Evolutionary conservation across 129 eudicot species (phyloP).

Genomic region (carrot (Daucus carota)): DNA sequence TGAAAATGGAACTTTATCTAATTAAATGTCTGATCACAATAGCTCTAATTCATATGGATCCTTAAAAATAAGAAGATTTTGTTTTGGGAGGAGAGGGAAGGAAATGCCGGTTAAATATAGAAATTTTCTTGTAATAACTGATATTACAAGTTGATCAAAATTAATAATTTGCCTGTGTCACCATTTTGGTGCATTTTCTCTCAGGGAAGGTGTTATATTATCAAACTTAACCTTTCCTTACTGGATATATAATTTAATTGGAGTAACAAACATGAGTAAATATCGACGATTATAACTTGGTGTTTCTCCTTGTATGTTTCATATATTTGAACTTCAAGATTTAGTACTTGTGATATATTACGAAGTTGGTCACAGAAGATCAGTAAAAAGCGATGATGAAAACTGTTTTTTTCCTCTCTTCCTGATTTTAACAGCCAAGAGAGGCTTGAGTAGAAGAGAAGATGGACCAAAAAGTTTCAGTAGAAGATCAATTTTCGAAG

Average conservation of each 20-base stretch:
- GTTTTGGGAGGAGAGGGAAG: not conserved
- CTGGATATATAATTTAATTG: not conserved
- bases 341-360: not conserved
- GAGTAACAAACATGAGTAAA: not conserved
- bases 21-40: not conserved
- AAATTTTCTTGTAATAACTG: not conserved
- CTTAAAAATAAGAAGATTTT: not conserved
- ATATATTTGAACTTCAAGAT: not conserved
- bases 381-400: not conserved
- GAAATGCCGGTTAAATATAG: too few relatives aligned
- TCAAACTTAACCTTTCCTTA: too few relatives aligned
- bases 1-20: too few relatives aligned
- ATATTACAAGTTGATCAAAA: not conserved
- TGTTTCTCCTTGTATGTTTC: not conserved
- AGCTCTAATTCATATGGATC: not conserved
- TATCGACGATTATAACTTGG: not conserved
- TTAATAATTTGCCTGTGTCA: too few relatives aligned
- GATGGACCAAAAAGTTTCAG: conserved; percentile 43
- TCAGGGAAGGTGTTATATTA: not conserved
- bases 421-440: not conserved
- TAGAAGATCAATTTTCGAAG: conserved; percentile 54
- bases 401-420: not conserved
- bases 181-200: not conserved
- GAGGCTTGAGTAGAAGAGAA: not conserved
- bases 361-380: conserved; percentile 1